Evolutionary conservation across 345 rosid genomes (phyloP).

Genomic region (Lagerstroemia speciosa): DNA sequence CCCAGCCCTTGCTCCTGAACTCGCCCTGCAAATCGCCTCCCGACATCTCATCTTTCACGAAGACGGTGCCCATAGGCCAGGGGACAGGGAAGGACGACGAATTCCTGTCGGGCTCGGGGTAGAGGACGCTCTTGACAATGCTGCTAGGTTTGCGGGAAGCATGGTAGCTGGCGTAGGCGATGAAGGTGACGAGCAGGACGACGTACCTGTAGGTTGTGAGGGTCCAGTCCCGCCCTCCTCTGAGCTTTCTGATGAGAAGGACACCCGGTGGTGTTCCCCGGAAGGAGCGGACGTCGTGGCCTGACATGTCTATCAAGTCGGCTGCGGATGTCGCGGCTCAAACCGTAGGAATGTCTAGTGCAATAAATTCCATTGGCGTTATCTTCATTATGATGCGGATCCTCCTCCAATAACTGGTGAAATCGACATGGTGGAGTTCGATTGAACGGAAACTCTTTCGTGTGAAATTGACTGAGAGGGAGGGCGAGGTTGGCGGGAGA

Average conservation of each 20-base stretch:
- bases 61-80: conserved; percentile 72
- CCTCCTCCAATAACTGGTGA: background rate
- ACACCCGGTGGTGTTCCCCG: conserved; percentile 58
- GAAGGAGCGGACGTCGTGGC: conserved; percentile 3
- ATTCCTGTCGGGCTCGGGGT: conserved; percentile 39
- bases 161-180: conserved; percentile 84
- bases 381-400: too few species aligned
- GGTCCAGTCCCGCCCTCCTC: conserved; percentile 75
- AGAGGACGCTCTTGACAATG: conserved; percentile 83
- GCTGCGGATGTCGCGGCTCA: background rate
- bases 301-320: background rate
- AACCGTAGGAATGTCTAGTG: background rate
- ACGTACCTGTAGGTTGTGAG: conserved; percentile 52
- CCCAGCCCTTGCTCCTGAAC: conserved; percentile 45
- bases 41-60: conserved; percentile 24
- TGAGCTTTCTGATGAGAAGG: conserved; percentile 25
- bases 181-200: conserved; percentile 61
- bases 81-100: conserved; percentile 16
- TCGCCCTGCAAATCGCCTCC: background rate
- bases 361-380: background rate
- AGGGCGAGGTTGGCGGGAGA: conserved; percentile 62
- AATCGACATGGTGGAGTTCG: background rate
- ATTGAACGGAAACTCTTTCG: conserved; percentile 2
- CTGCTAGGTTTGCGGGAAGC: conserved; percentile 90
- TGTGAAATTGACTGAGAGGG: background rate